phyloP scores from a whole-genome alignment of 2,329 filamentous ascomycete species.

The Pyricularia sp. region DNA sequence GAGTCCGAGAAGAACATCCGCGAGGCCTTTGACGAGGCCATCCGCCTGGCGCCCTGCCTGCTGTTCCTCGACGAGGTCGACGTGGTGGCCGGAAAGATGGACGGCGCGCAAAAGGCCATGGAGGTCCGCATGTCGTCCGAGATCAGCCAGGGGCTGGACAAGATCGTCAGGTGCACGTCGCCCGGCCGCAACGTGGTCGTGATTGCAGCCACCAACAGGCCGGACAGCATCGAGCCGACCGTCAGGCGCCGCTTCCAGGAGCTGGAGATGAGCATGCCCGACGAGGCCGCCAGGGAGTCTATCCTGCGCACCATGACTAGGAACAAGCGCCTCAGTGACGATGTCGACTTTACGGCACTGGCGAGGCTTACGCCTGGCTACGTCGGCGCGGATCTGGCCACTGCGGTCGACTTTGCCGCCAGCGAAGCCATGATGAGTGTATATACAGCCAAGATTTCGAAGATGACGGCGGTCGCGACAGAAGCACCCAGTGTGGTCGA shows the following conservation, averaged over 20 bases:
- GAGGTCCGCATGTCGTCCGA: constrained; percentile 80
- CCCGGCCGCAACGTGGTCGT: constrained; percentile 76
- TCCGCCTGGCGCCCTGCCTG: constrained; percentile 74
- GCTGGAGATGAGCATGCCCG: constrained; percentile 83
- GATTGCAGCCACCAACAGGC: constrained; percentile 81
- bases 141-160: constrained; percentile 79
- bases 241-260: constrained; percentile 67
- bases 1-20: constrained; percentile 82
- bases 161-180: constrained; percentile 62
- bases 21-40: constrained; percentile 82
- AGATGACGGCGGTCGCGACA: background rate
- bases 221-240: constrained; percentile 75
- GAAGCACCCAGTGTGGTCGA: background rate
- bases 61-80: constrained; percentile 92
- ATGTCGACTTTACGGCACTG: constrained; percentile 65
- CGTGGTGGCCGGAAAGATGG: constrained; percentile 77
- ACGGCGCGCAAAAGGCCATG: constrained; percentile 78
- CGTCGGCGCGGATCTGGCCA: constrained; percentile 80
- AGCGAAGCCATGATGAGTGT: constrained; percentile 19
- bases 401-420: constrained; percentile 38
- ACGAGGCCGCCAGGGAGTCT: constrained; percentile 63
- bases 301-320: constrained; percentile 69
- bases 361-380: constrained; percentile 86
- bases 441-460: background rate
- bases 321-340: constrained; percentile 51